Conservation (phyloP, 345 rosid species). For the Euclidium syriacum region DNA sequence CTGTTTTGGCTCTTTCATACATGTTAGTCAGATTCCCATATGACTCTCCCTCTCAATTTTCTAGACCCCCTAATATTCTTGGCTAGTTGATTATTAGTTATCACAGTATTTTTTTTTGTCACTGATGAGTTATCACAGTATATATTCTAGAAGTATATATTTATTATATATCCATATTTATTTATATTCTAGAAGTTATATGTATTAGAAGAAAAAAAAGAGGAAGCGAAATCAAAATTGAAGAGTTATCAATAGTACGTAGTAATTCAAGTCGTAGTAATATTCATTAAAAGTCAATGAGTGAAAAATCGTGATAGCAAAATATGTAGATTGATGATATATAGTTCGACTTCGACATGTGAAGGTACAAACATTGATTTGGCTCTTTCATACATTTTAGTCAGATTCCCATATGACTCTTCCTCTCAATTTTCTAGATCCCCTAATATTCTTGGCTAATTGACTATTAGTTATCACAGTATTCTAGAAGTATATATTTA, state of each 20-base stretch:
- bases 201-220: not conserved
- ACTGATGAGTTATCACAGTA: not conserved
- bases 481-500: conserved; percentile 16
- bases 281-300: not conserved
- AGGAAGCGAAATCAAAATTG: conserved; percentile 22
- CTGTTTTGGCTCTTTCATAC: conserved; percentile 31
- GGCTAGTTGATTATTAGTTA: not conserved
- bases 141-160: conserved; percentile 16
- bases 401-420: conserved; percentile 28
- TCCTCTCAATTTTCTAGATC: conserved; percentile 17
- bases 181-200: conserved; percentile 14
- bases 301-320: not conserved
- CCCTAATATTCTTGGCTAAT: not conserved
- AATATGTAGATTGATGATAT: not conserved
- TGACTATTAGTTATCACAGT: not conserved
- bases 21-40: conserved; percentile 26
- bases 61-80: conserved; percentile 11
- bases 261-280: not conserved
- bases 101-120: too few species aligned
- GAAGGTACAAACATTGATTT: conserved; percentile 17
- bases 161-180: too few species aligned
- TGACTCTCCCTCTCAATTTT: conserved; percentile 13
- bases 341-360: not conserved
- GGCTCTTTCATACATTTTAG: conserved; percentile 27
- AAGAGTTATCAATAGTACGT: conserved; percentile 7